Evolutionary conservation across 805 yeast genomes (phyloP), one percentile per base, ranked within the genome.

Genomic region (Cyberlindnera maclurae): DNA sequence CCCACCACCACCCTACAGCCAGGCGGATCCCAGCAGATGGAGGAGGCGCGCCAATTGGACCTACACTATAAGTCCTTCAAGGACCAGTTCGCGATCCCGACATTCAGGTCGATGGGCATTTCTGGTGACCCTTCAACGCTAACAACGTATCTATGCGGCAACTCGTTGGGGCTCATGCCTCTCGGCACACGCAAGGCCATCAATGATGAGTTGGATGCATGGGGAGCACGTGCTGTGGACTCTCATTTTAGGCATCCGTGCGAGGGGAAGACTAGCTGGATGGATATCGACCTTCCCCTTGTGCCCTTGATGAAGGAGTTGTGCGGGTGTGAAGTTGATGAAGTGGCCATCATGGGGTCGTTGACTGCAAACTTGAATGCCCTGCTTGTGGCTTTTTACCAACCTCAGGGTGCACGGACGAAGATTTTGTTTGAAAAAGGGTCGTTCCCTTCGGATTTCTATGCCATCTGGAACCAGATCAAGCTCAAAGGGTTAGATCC

Each of bases 131-230:
- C 49, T 8, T 11, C 24, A 13, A 34, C 15, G 9, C 8, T 13
- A 16, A 64, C 73, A 11, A 65, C 71, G 16, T 90, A 89, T 55
- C 65, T 89, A 34, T 87, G 96, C 61, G 97, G 97, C 3, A 90
- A 89, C 64, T 86, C 96, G n/a, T 73, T 89, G 6, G 97, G 97
- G 0, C 63, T 89, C 42, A 83, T 87, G 89, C 97, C 97, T 0
- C 65, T 60, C 36, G 54, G 65, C 7, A 79, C 89, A 0, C 64
- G 73, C 26, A 45, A 47, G 6, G 82, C 83, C 12, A 64, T 89
- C 12, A 60, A 61, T 35, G 69, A 65, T 30, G 97, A 89, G 58
- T 63, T 89, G 35, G 73, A 77, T 46, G 95, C 93, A 0, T 89
- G 97, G 97, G 67, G 75, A 24, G 66, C 58, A 20, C 64, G 88